Percentiles rank a stretch among this genome's conserved stretches.
These are phyloP conservation scores for Uncinocarpus reesii DNA, from an alignment of 2,329 filamentous ascomycete genomes.

Conservation along the genomic window DNA sequence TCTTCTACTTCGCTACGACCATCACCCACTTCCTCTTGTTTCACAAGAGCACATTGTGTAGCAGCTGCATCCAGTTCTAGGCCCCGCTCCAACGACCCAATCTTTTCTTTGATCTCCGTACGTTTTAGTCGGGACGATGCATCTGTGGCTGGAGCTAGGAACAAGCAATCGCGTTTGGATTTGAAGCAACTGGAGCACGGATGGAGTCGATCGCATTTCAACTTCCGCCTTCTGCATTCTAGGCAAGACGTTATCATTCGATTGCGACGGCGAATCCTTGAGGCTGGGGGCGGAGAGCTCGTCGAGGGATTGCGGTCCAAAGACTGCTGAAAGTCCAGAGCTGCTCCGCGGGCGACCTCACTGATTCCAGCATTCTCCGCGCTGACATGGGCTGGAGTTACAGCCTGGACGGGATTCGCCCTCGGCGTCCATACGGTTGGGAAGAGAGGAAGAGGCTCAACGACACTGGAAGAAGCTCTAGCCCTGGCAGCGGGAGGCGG, in stretches of 20 bases:
- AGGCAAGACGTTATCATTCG: conserved; percentile 61
- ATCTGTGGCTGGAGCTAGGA: conserved; percentile 58
- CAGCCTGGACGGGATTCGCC: neutral
- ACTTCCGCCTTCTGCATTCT: conserved; percentile 61
- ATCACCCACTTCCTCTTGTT: conserved; percentile 6
- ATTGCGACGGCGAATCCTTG: conserved; percentile 48
- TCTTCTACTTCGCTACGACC: neutral
- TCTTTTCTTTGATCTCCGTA: conserved; percentile 68
- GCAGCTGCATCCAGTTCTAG: conserved; percentile 58
- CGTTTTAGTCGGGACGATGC: conserved; percentile 58
- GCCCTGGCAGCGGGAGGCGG: neutral
- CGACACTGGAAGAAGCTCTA: neutral
- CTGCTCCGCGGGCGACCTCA: neutral
- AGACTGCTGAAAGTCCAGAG: neutral
- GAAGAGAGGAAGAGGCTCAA: conserved; percentile 6
- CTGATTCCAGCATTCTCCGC: neutral
- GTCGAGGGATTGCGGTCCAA: neutral
- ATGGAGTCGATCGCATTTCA: conserved; percentile 63
- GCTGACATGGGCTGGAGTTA: neutral
- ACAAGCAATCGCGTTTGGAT: conserved; percentile 47
- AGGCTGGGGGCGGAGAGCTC: neutral
- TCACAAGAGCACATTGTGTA: conserved; percentile 20
- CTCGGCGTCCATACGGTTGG: conserved; percentile 9
- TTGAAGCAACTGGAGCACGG: conserved; percentile 54
- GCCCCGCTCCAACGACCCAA: conserved; percentile 59